Conservation (phyloP, 2,329 filamentous ascomycete species). For the Alternaria brassicicola region DNA sequence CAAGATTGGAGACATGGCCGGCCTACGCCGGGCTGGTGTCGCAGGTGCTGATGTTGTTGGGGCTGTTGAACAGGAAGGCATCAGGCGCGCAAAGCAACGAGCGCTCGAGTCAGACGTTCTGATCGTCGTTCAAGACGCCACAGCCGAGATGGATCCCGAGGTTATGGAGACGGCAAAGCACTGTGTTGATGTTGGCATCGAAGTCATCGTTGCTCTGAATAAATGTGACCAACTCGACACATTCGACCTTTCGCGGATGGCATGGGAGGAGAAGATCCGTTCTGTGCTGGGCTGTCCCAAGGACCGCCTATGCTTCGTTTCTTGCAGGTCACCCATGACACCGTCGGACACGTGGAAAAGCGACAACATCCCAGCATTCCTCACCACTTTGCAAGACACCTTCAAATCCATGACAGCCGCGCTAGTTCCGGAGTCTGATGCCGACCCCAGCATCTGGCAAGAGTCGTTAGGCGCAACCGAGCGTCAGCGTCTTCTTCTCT, state of each 20-base stretch:
- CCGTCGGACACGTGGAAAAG: constrained; percentile 52
- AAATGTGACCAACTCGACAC: constrained; percentile 62
- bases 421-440: constrained; percentile 48
- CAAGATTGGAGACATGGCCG: constrained; percentile 94
- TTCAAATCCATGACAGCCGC: constrained; percentile 74
- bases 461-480: constrained; percentile 90
- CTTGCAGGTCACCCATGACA: constrained; percentile 67
- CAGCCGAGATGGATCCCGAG: constrained; percentile 71
- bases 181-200: constrained; percentile 57
- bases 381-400: constrained; percentile 67
- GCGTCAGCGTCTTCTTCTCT: constrained; percentile 82
- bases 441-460: constrained; percentile 72
- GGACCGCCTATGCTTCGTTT: constrained; percentile 67
- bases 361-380: constrained; percentile 72
- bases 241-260: not conserved
- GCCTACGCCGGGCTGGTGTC: constrained; percentile 66
- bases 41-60: constrained; percentile 60
- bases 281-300: constrained; percentile 29
- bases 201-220: constrained; percentile 66
- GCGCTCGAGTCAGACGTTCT: constrained; percentile 86
- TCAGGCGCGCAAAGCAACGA: constrained; percentile 80
- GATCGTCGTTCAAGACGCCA: constrained; percentile 71
- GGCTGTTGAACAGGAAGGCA: constrained; percentile 84
- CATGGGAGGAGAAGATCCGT: constrained; percentile 33
- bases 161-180: constrained; percentile 60